A percentile compares a stretch with the other conserved stretches of the same genome.
Evolutionary conservation across 2,329 filamentous ascomycete genomes (phyloP).

Genomic region (Ophiocordyceps robertsii): DNA sequence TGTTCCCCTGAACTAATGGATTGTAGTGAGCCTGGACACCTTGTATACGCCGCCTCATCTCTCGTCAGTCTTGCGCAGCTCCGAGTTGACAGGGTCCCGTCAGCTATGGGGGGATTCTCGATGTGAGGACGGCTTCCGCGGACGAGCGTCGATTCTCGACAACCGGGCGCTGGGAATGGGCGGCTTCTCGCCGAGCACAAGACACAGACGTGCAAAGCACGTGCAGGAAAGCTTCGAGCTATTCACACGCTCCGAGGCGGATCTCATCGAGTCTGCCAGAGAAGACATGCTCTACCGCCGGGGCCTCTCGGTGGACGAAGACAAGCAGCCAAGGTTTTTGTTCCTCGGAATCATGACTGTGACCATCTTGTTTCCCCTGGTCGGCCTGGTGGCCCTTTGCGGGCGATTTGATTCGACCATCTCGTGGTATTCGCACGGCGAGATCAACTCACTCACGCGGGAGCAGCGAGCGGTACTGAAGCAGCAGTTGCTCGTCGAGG

Average conservation of each 20-base stretch:
- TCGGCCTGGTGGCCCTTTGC: conserved; percentile 28
- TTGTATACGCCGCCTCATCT: background rate
- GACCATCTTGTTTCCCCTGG: conserved; percentile 30
- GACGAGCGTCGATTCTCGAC: conserved; percentile 5
- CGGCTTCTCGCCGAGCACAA: conserved; percentile 11
- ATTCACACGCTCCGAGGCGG: conserved; percentile 15
- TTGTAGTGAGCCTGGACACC: background rate
- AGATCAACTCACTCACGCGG: conserved; percentile 23
- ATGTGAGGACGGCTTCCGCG: conserved; percentile 1
- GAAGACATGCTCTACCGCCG: conserved; percentile 16
- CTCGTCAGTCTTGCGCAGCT: conserved; percentile 1
- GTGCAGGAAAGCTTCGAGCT: conserved; percentile 7
- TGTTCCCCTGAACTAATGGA: background rate
- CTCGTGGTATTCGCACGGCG: conserved; percentile 34
- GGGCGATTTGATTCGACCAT: conserved; percentile 31
- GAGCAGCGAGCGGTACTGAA: conserved; percentile 17
- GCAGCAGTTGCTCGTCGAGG: conserved; percentile 23
- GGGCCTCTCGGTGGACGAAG: conserved; percentile 11
- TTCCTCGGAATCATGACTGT: conserved; percentile 25
- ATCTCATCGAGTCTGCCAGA: conserved; percentile 17
- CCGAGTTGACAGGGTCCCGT: background rate
- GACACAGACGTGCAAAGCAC: conserved; percentile 4
- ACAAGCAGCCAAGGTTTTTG: conserved; percentile 18
- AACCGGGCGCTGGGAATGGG: conserved; percentile 8
- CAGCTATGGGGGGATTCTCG: background rate